Percentiles rank a stretch among this genome's conserved stretches.
Evolutionary conservation across 225 moss, liverwort and hornwort genomes (phyloP).

Genomic region (Asterella californica): DNA sequence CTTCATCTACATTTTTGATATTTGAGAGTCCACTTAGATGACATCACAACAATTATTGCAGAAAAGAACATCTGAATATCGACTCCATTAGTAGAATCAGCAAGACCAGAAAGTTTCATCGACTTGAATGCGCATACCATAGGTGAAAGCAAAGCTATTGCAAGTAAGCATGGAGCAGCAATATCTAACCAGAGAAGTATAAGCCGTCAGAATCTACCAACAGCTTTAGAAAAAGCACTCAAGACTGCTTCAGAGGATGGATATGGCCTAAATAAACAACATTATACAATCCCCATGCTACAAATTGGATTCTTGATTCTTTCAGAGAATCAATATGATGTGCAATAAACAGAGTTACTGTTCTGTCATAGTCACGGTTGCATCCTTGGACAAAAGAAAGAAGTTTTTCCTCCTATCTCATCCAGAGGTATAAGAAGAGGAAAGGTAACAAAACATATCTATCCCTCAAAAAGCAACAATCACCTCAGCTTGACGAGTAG

Average conservation of each 20-base stretch:
- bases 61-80: not conserved
- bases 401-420: too few species aligned
- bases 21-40: constrained; percentile 83
- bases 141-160: too few species aligned
- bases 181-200: too few species aligned
- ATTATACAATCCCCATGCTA: constrained; percentile 54
- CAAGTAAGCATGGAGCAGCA: too few species aligned
- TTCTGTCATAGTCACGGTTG: too few species aligned
- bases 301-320: constrained; percentile 48
- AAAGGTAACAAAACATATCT: not conserved
- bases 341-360: not conserved
- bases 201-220: constrained; percentile 36
- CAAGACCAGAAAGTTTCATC: too few species aligned
- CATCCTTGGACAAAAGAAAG: not conserved
- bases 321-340: constrained; percentile 68
- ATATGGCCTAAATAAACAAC: constrained; percentile 77
- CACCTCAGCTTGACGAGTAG: constrained; percentile 64
- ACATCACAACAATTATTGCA: constrained; percentile 70
- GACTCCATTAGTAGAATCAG: too few species aligned
- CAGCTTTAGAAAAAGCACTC: constrained; percentile 55
- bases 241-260: constrained; percentile 60
- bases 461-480: not conserved
- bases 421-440: not conserved
- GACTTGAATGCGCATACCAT: too few species aligned
- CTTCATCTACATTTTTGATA: constrained; percentile 92